Percentiles rank a stretch among this genome's conserved stretches.
Conservation (phyloP, 2,329 filamentous ascomycete species). For the Helotiales sp. region DNA sequence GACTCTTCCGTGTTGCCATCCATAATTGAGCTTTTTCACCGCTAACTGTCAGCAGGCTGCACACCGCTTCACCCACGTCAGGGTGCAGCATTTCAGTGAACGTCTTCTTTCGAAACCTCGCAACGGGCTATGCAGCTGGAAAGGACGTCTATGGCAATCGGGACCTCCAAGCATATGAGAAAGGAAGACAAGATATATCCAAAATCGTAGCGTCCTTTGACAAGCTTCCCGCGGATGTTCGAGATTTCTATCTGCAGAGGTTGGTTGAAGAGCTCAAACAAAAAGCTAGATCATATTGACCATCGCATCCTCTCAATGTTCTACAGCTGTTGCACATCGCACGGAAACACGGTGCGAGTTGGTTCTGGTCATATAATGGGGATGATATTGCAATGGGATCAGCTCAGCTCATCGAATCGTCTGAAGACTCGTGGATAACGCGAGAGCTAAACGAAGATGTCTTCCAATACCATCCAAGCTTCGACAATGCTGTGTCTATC, state of each 20-base stretch:
- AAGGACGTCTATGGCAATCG: conserved; percentile 87
- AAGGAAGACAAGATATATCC: conserved; percentile 69
- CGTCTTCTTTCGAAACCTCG: conserved; percentile 77
- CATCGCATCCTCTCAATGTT: background rate
- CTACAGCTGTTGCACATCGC: conserved; percentile 23
- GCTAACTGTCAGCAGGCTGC: conserved; percentile 41
- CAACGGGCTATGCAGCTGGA: conserved; percentile 67
- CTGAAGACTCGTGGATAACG: background rate
- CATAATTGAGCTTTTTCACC: background rate
- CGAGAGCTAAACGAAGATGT: background rate
- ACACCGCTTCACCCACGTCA: conserved; percentile 64
- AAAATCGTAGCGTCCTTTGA: conserved; percentile 66
- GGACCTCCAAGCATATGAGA: conserved; percentile 82
- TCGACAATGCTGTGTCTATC: too few species aligned
- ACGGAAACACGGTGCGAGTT: conserved; percentile 10
- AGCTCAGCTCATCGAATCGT: background rate
- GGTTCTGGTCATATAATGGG: background rate
- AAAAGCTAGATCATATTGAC: conserved; percentile 1
- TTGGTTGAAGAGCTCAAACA: conserved; percentile 65
- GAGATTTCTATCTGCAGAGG: conserved; percentile 73
- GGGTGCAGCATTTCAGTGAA: conserved; percentile 78
- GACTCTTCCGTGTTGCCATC: too few species aligned
- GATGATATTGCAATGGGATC: background rate
- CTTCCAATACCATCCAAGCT: too few species aligned
- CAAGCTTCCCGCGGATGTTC: conserved; percentile 63